Base-by-base conservation (phyloP, 805 yeast species). In the Wickerhamomyces bovis region DNA sequence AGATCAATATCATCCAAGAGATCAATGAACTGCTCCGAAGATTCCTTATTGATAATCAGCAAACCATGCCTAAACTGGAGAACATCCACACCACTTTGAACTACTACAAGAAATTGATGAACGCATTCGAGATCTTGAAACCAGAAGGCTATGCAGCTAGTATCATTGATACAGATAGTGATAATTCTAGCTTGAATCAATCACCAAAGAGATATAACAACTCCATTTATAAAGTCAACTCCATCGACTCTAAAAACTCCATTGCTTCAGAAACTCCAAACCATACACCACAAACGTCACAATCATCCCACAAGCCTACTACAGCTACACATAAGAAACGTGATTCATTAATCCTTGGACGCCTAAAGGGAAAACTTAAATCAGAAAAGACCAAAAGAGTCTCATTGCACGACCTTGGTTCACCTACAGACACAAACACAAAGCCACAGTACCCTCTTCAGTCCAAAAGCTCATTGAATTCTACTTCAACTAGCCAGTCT, bases 1-100 rank as follows among this genome's bases (percentile, higher is more conserved):
- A 60, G 44, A 43, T 53, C 20, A 58, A 55, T 6, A 54, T 58
- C 11, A 50, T 60, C 11, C 58, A 53, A 22, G 64, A 60, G 35
- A 36, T 53, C 6, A 55, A 54, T 5, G 41, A 46, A 4, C 43
- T 56, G 2, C 18, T 58, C 35, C 38, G 41, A 21, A 50, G 45
- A 30, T 49, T 56, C 7, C 11, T 50, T 3, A 44, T 41, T 15
- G 51, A 50, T 12, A 44, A 36, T 15, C 6, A 40, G 11, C 35
- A 49, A 3, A 42, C 41, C 10, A 20, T 13, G 19, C 39, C 39
- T 8, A 36, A 12, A 10, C n/a, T 46, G 11, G 18, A 25, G 3
- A 38, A 31, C 1, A 49, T 58, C 6, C 50, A 52, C 6, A 41
- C 53, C 9, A 57, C 52, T 1, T 38, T 60, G 9, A 42, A 35